Evolutionary conservation across 2,329 filamentous ascomycete species (phyloP), one percentile per base, ranked within the genome.

Genomic region (Dryadomyces sulphureus): DNA sequence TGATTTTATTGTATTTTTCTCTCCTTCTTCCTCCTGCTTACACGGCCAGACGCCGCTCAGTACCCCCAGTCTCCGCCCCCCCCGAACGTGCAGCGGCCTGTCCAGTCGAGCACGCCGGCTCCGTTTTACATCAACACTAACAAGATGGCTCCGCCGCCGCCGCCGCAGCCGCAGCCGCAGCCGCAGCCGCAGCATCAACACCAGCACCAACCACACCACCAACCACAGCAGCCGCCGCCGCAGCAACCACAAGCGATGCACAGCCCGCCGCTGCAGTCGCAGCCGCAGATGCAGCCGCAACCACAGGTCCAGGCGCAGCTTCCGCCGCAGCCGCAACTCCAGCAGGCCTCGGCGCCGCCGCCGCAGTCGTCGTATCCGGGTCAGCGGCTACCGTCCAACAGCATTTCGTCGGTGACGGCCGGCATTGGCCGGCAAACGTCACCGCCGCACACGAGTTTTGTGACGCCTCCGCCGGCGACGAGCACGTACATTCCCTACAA

Each of bases 61-160:
- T 72, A 72, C 56, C 62, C 66, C 54, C 57, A 67, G 56, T 65
- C 73, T 55, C 62, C 75, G 57, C 58, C 70, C 47, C 65, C 73
- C 9, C 27, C 27, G 27, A 73, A 68, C 54, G 74, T 77, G 55
- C 72, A 75, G 48, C 70, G 72, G 27, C 68, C 69, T 25, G 65
- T 68, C 8, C 67, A 66, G 25, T 66, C 66, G 5, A 65, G 72
- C 9, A 72, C 75, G 5, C 77, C 77, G 12, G 72, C 76, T 11
- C 77, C 78, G 3, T 85, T 84, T 57, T 84, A 84, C 56, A 66
- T 81, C 40, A 74, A 76, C 46, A 78, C 75, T 45, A 78, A 78
- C 39, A 73, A 76, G 50, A 66, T 75, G 17, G 68, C 72, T 1
- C 53, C 69, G 17, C 43, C 25, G 36, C 24, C 9, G 22, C 9